Conservation (phyloP, 306 rosid species). For the Ammopiptanthus mongolicus region DNA sequence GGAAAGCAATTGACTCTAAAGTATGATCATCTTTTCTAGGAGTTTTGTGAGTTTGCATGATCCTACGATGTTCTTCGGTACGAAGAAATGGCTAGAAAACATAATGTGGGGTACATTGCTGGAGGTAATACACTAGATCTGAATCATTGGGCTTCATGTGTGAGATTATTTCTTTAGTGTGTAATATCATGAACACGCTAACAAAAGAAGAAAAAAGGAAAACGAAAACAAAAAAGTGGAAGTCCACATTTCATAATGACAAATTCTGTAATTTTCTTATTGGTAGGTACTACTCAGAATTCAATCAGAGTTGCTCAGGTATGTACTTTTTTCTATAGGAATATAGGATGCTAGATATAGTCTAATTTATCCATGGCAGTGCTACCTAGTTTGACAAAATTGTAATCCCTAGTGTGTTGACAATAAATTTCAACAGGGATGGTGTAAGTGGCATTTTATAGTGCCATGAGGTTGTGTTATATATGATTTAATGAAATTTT, state of each 20-base stretch:
- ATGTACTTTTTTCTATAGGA: neutral
- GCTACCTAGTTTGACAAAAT: no score
- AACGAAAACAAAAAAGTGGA: no score
- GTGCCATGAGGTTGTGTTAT: no score
- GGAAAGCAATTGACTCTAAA: no score
- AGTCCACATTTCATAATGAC: neutral
- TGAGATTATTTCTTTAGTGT: neutral
- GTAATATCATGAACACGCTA: neutral
- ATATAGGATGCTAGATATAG: no score
- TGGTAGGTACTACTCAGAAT: constrained; percentile 88
- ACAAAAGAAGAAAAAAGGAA: neutral
- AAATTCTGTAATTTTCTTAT: neutral
- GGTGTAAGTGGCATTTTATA: no score
- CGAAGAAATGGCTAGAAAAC: constrained; percentile 55
- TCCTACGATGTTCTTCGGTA: constrained; percentile 47
- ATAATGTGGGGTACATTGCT: constrained; percentile 80
- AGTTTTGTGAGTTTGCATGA: neutral
- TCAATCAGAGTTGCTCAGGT: constrained; percentile 94
- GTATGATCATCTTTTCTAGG: no score
- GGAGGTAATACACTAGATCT: constrained; percentile 63
- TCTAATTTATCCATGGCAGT: no score
- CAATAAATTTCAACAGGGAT: no score
- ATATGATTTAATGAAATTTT: no score
- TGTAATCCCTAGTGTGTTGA: no score
- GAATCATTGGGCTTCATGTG: constrained; percentile 1